phyloP scores from a whole-genome alignment of 2,329 filamentous ascomycete genomes.

The Xylariales sp. region DNA sequence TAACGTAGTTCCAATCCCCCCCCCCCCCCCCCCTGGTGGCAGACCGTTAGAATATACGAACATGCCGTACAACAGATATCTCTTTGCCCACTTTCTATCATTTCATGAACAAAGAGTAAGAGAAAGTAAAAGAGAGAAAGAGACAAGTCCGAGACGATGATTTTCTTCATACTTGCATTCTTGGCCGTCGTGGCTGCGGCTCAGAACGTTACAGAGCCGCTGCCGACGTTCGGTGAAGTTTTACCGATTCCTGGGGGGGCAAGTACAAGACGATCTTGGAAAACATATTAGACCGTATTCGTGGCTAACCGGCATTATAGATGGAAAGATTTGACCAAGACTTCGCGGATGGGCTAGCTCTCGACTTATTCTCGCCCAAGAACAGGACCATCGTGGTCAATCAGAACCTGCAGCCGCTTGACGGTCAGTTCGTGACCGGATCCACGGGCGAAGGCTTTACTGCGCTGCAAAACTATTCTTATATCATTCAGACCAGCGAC shows the following conservation, averaged over 20 bases:
- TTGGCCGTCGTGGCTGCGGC: background rate
- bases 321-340: conserved; percentile 19
- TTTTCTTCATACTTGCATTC: background rate
- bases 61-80: no score
- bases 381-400: conserved; percentile 25
- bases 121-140: no score
- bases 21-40: no score
- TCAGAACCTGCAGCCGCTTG: conserved; percentile 24
- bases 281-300: background rate
- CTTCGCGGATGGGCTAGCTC: conserved; percentile 26
- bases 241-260: background rate
- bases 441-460: conserved; percentile 24
- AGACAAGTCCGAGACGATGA: no score
- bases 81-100: no score
- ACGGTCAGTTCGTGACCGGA: conserved; percentile 25
- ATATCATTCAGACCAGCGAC: conserved; percentile 26
- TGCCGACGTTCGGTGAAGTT: background rate
- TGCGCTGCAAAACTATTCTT: conserved; percentile 25
- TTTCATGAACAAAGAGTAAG: no score
- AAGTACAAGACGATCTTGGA: background rate
- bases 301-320: background rate
- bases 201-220: background rate
- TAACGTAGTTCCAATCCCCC: no score
- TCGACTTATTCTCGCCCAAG: conserved; percentile 28
- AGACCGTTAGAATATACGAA: no score